A percentile compares a stretch with the other conserved stretches of the same genome.
These are phyloP conservation scores for Melanopsichium pennsylvanicum DNA, from an alignment of 1,284 basidiomycete species.

Conservation along the genomic window DNA sequence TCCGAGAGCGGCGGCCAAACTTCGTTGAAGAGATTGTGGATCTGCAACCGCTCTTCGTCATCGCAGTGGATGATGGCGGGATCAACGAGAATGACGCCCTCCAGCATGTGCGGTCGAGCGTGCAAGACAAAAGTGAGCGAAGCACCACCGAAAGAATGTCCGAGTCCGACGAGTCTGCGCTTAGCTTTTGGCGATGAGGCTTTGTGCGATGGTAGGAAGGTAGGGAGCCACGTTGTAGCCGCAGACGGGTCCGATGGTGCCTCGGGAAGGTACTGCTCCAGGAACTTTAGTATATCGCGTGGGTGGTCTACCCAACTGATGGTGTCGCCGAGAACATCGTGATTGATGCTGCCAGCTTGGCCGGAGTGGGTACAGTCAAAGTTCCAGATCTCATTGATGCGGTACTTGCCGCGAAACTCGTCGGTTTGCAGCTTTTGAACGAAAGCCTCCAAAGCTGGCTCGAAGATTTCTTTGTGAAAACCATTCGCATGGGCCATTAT, in stretches of 20 bases:
- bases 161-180: slow-evolving; percentile 72
- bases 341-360: slow-evolving; percentile 76
- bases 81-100: slow-evolving; percentile 79
- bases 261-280: slow-evolving; percentile 72
- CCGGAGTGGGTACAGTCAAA: slow-evolving; percentile 82
- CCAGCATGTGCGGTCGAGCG: slow-evolving; percentile 75
- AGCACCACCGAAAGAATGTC: slow-evolving; percentile 75
- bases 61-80: slow-evolving; percentile 73
- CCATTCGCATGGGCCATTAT: slow-evolving; percentile 82
- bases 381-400: slow-evolving; percentile 79
- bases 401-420: slow-evolving; percentile 16
- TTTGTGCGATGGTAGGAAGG: slow-evolving; percentile 33
- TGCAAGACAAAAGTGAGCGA: slow-evolving; percentile 71
- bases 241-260: slow-evolving; percentile 3
- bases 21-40: slow-evolving; percentile 15
- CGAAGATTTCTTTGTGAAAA: slow-evolving; percentile 82
- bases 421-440: slow-evolving; percentile 45
- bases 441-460: slow-evolving; percentile 72
- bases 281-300: slow-evolving; percentile 78
- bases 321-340: slow-evolving; percentile 70
- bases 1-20: slow-evolving; percentile 15
- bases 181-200: slow-evolving; percentile 20
- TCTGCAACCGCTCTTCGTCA: slow-evolving; percentile 4
- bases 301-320: slow-evolving; percentile 77
- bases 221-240: slow-evolving; percentile 37